Conservation (phyloP, 495 filamentous ascomycete genomes). For the Aspergillus hancockii region DNA sequence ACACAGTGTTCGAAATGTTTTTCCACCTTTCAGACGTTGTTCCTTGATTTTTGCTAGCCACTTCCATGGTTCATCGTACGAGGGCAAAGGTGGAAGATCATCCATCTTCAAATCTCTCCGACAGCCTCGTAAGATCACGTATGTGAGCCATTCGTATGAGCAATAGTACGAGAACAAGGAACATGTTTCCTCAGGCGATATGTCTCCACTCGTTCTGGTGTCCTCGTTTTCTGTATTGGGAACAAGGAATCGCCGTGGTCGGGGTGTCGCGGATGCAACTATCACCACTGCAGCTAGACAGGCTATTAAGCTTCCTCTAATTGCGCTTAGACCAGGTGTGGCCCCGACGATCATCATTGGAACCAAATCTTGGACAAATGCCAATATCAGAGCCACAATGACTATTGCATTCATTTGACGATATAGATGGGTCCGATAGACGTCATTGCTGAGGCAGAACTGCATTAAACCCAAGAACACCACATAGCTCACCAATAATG, state of each 20-base stretch:
- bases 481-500: slow-evolving; percentile 22
- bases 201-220: slow-evolving; percentile 21
- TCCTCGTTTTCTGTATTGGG: slow-evolving; percentile 14
- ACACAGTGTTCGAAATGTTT: slow-evolving; percentile 42
- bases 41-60: slow-evolving; percentile 39
- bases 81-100: slow-evolving; percentile 48
- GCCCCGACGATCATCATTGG: slow-evolving; percentile 24
- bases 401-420: slow-evolving; percentile 22
- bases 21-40: slow-evolving; percentile 38
- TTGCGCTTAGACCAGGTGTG: slow-evolving; percentile 14
- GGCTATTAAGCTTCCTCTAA: slow-evolving; percentile 11
- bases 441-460: slow-evolving; percentile 8
- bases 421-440: slow-evolving; percentile 13
- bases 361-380: slow-evolving; percentile 16
- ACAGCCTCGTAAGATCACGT: slow-evolving; percentile 45
- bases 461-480: slow-evolving; percentile 15
- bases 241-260: slow-evolving; percentile 17
- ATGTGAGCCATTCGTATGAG: slow-evolving; percentile 50
- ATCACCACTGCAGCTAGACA: slow-evolving; percentile 18
- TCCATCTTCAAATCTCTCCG: slow-evolving; percentile 42
- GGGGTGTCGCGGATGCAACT: slow-evolving; percentile 20
- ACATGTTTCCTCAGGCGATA: slow-evolving; percentile 50
- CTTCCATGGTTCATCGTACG: slow-evolving; percentile 49
- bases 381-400: slow-evolving; percentile 13
- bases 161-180: slow-evolving; percentile 49